A percentile compares a stretch with the other conserved stretches of the same genome.
Evolutionary conservation across 1,139 yeast species (phyloP).

Genomic region (Suhomyces bolitotheri): DNA sequence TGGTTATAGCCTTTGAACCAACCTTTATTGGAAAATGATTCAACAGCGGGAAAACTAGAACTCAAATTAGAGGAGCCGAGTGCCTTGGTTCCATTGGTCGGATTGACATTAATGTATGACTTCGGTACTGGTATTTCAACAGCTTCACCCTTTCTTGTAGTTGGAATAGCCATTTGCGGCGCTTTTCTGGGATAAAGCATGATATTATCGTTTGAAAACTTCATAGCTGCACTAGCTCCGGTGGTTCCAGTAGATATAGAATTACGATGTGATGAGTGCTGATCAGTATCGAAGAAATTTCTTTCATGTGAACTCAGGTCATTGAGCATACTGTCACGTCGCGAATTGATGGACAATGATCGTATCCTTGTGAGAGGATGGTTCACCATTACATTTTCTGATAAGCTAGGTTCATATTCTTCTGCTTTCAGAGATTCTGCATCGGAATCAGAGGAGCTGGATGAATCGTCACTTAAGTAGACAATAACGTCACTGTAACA

Average conservation of each 20-base stretch:
- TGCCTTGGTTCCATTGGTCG: neutral
- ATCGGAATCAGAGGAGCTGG: slow-evolving; percentile 21
- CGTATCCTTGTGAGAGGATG: slow-evolving; percentile 35
- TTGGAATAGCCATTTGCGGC: slow-evolving; percentile 80
- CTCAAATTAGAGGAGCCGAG: slow-evolving; percentile 1
- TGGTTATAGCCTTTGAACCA: slow-evolving; percentile 33
- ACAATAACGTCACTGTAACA: slow-evolving; percentile 72
- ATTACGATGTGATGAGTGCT: slow-evolving; percentile 10
- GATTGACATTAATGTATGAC: slow-evolving; percentile 19
- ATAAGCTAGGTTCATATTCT: slow-evolving; percentile 12
- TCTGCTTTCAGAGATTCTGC: slow-evolving; percentile 19
- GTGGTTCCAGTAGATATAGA: slow-evolving; percentile 4
- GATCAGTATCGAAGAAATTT: slow-evolving; percentile 14
- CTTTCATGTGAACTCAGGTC: slow-evolving; percentile 6
- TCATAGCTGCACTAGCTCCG: slow-evolving; percentile 3
- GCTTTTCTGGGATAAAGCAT: slow-evolving; percentile 56
- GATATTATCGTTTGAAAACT: slow-evolving; percentile 13
- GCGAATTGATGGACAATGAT: slow-evolving; percentile 33
- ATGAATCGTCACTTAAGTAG: slow-evolving; percentile 64
- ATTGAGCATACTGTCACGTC: slow-evolving; percentile 21
- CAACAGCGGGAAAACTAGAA: slow-evolving; percentile 2
- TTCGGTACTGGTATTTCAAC: slow-evolving; percentile 64
- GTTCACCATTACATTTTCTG: slow-evolving; percentile 26
- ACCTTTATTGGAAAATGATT: slow-evolving; percentile 11
- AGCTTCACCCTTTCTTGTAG: slow-evolving; percentile 76